Conservation (phyloP, 2,329 filamentous ascomycete genomes). For the Metarhizium humberi region DNA sequence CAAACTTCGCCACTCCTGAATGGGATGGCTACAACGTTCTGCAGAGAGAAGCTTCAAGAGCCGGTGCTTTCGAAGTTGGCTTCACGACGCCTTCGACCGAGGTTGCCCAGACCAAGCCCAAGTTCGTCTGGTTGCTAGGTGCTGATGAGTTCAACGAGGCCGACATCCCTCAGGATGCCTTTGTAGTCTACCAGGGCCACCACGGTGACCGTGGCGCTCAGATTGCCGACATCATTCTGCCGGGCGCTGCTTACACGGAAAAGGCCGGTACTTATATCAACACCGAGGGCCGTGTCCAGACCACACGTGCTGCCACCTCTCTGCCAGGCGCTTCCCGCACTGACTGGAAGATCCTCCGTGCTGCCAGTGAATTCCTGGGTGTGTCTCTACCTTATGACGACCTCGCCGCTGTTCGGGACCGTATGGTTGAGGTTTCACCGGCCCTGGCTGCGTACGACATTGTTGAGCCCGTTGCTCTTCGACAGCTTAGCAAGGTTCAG, state of each 20-base stretch:
- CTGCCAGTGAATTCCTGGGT: conserved; percentile 82
- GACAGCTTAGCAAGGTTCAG: conserved; percentile 80
- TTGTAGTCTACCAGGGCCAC: conserved; percentile 96
- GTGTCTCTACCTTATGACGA: conserved; percentile 87
- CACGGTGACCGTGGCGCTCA: conserved; percentile 92
- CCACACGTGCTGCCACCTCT: conserved; percentile 82
- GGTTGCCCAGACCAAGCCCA: conserved; percentile 77
- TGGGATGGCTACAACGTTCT: conserved; percentile 98
- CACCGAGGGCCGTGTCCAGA: conserved; percentile 92
- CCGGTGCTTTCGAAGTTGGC: conserved; percentile 90
- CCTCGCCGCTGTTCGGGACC: conserved; percentile 76
- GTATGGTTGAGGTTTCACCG: conserved; percentile 92
- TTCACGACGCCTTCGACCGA: conserved; percentile 78
- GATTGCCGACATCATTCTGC: conserved; percentile 87
- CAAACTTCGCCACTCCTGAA: conserved; percentile 77
- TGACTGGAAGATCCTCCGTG: conserved; percentile 98
- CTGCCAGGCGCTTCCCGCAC: conserved; percentile 84
- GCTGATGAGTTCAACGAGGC: conserved; percentile 81
- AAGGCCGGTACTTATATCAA: conserved; percentile 95
- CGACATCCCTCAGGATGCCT: conserved; percentile 91
- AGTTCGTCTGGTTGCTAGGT: conserved; percentile 94
- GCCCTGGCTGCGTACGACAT: conserved; percentile 84
- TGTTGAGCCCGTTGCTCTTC: conserved; percentile 70
- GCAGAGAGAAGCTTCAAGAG: conserved; percentile 84
- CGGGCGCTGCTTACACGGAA: conserved; percentile 92